Conservation (phyloP, 108 stramenopile species). For the Nitzschia putrida region DNA sequence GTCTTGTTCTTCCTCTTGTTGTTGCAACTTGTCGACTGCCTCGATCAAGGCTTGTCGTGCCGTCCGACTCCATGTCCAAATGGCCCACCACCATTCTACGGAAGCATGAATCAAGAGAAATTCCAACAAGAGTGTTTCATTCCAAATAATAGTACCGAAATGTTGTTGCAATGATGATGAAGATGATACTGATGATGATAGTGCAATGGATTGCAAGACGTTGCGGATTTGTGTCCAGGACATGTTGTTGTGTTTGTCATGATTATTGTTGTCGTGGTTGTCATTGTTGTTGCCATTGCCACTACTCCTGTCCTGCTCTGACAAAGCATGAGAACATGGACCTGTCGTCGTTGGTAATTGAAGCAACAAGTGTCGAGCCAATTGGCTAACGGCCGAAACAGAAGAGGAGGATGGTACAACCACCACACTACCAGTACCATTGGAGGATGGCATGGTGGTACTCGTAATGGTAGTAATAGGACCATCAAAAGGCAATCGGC, state of each 20-base stretch:
- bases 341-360: neutral
- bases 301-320: neutral
- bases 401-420: no score
- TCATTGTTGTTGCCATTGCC: neutral
- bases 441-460: no score
- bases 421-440: no score
- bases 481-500: no score
- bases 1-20: neutral
- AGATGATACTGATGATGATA: no score
- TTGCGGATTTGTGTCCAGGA: neutral
- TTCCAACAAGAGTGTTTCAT: slow-evolving; percentile 1
- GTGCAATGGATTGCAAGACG: neutral
- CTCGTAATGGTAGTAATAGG: no score
- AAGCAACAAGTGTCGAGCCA: slow-evolving; percentile 2
- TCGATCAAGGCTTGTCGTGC: slow-evolving; percentile 1
- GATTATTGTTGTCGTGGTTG: neutral
- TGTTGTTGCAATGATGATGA: no score
- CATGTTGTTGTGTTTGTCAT: neutral
- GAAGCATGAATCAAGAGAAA: slow-evolving; percentile 1
- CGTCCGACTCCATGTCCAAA: neutral
- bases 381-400: neutral
- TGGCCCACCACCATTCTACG: neutral
- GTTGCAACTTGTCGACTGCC: neutral
- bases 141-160: neutral
- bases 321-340: neutral